Evolutionary conservation across 1,284 basidiomycete genomes (phyloP).

Genomic region (Moniliella sp.): DNA sequence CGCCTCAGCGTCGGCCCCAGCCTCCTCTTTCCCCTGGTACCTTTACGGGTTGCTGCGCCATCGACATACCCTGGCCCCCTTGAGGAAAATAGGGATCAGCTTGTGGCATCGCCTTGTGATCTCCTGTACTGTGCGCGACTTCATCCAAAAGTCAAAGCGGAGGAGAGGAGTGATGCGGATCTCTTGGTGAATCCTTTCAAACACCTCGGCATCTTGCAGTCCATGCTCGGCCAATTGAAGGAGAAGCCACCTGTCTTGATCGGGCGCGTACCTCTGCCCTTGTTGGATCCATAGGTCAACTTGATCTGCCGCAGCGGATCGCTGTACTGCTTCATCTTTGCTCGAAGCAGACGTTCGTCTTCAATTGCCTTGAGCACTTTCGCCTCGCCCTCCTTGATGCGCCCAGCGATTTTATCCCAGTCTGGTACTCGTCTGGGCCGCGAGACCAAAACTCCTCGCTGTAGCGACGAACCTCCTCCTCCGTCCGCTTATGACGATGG

Average conservation of each 20-base stretch:
- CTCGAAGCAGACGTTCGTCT: slow-evolving; percentile 15
- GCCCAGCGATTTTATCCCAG: slow-evolving; percentile 11
- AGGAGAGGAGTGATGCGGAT: too few species aligned
- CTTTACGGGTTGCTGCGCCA: too few species aligned
- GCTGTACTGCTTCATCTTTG: slow-evolving; percentile 10
- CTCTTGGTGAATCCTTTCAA: too few species aligned
- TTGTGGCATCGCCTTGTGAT: too few species aligned
- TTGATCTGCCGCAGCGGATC: slow-evolving; percentile 18
- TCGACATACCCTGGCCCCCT: too few species aligned
- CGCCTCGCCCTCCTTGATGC: slow-evolving; percentile 26
- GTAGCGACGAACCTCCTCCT: slow-evolving; percentile 60
- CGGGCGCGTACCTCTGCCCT: slow-evolving; percentile 71
- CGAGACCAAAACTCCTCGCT: slow-evolving; percentile 69
- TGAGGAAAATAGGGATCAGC: too few species aligned
- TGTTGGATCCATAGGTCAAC: slow-evolving; percentile 38
- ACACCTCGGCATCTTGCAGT: too few species aligned
- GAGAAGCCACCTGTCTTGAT: slow-evolving; percentile 84
- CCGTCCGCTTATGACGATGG: too few species aligned
- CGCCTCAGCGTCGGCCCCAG: too few species aligned
- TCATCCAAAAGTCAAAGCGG: too few species aligned
- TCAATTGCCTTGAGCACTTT: slow-evolving; percentile 17
- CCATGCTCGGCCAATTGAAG: slow-evolving; percentile 66
- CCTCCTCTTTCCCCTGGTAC: too few species aligned
- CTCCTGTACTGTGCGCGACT: too few species aligned
- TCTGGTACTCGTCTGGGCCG: slow-evolving; percentile 53